Evolutionary conservation across 306 rosid genomes (phyloP).

Genomic region (Delonix regia): DNA sequence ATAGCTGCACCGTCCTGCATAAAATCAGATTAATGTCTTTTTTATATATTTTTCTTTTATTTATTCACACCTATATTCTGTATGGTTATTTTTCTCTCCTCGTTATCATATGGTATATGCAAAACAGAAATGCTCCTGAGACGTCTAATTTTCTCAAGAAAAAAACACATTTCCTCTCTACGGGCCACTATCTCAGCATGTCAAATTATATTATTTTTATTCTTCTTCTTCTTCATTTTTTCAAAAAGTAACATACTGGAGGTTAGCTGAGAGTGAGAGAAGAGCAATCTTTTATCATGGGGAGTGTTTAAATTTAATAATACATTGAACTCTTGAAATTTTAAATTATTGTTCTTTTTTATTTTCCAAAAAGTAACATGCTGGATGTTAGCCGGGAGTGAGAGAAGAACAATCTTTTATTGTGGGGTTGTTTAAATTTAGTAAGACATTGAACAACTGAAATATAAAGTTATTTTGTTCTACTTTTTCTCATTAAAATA

Average conservation of each 20-base stretch:
- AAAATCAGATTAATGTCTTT: not conserved
- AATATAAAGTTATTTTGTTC: not conserved
- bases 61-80: not conserved
- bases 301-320: no score
- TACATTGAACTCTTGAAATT: not conserved
- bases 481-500: not conserved
- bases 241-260: no score
- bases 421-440: no score
- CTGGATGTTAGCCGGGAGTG: not conserved
- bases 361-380: no score
- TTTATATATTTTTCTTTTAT: not conserved
- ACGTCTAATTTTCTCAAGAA: not conserved
- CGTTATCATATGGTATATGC: not conserved
- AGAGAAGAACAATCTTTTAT: not conserved
- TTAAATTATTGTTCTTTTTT: not conserved
- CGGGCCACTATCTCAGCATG: not conserved
- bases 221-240: not conserved
- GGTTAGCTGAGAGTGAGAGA: not conserved
- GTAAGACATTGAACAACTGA: not conserved
- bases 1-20: not conserved
- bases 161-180: not conserved
- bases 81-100: not conserved
- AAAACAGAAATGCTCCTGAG: not conserved
- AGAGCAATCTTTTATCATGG: not conserved
- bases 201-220: not conserved